Evolutionary conservation across 352 stramenopile genomes (phyloP).

Genomic region (Phytophthora brassicae): DNA sequence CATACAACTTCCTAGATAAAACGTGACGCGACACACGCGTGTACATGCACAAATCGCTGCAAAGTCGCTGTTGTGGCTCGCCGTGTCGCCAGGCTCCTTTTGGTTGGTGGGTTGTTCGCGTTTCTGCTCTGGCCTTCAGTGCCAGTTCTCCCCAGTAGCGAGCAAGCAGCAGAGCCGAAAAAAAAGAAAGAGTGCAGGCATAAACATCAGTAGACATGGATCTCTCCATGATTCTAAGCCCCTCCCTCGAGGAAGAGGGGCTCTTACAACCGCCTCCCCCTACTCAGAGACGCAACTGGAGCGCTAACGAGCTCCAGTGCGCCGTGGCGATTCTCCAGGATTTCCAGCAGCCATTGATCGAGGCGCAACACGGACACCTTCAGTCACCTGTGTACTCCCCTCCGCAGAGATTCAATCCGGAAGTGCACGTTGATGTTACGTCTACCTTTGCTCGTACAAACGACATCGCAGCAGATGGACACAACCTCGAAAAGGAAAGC

Average conservation of each 20-base stretch:
- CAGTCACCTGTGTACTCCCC: slow-evolving; percentile 8
- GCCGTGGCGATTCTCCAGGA: slow-evolving; percentile 68
- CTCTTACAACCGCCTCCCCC: not conserved
- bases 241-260: slow-evolving; percentile 37
- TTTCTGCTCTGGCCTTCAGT: slow-evolving; percentile 42
- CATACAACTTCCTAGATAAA: slow-evolving; percentile 27
- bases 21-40: slow-evolving; percentile 51
- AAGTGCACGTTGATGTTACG: slow-evolving; percentile 5
- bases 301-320: slow-evolving; percentile 55
- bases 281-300: slow-evolving; percentile 35
- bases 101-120: slow-evolving; percentile 42
- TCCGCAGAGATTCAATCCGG: slow-evolving; percentile 20
- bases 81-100: slow-evolving; percentile 35
- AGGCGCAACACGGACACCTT: not conserved
- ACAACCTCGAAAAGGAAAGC: slow-evolving; percentile 3
- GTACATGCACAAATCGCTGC: slow-evolving; percentile 32
- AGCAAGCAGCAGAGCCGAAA: slow-evolving; percentile 12
- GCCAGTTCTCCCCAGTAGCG: slow-evolving; percentile 36
- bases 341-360: slow-evolving; percentile 39
- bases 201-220: slow-evolving; percentile 34
- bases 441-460: not conserved
- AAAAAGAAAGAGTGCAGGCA: slow-evolving; percentile 5
- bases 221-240: slow-evolving; percentile 56
- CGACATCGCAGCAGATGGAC: slow-evolving; percentile 3
- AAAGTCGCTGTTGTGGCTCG: slow-evolving; percentile 13